Percentiles rank a stretch among this genome's conserved stretches.
These are phyloP conservation scores for Saccharomyces pastorianus DNA, from an alignment of 1,139 yeast species.

Conservation along the genomic window DNA sequence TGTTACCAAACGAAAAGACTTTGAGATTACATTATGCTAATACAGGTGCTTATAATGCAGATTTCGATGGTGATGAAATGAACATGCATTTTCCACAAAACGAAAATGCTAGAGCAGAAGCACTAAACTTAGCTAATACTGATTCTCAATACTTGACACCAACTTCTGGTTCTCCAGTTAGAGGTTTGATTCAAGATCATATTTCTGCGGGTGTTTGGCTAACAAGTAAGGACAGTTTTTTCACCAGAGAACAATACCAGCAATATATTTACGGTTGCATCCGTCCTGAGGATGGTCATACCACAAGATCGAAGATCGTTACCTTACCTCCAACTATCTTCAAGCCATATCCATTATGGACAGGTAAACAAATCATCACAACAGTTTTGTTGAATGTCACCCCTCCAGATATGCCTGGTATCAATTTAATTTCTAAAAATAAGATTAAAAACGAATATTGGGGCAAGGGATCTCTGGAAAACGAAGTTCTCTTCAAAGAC, in stretches of 20 bases:
- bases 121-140: constrained; percentile 87
- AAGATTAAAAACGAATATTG: constrained; percentile 93
- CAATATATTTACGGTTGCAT: constrained; percentile 90
- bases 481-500: constrained; percentile 72
- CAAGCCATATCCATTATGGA: constrained; percentile 90
- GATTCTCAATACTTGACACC: constrained; percentile 97
- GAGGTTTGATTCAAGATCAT: constrained; percentile 98
- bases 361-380: constrained; percentile 96
- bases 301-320: constrained; percentile 58
- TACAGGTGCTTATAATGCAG: constrained; percentile 98
- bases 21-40: constrained; percentile 95
- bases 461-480: constrained; percentile 79
- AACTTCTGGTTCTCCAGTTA: constrained; percentile 93
- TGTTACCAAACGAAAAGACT: constrained; percentile 94
- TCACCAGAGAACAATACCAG: constrained; percentile 85
- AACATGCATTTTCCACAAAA: constrained; percentile 99
- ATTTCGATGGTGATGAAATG: constrained; percentile 99
- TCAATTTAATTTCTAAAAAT: constrained; percentile 73
- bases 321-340: constrained; percentile 85
- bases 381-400: constrained; percentile 83
- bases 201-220: constrained; percentile 98
- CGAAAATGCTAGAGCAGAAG: constrained; percentile 96
- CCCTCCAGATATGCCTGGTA: constrained; percentile 83
- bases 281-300: constrained; percentile 97
- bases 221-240: constrained; percentile 84